These are phyloP conservation scores for Curvularia eragrostidis DNA, from an alignment of 2,329 filamentous ascomycete species.

Conservation along the genomic window DNA sequence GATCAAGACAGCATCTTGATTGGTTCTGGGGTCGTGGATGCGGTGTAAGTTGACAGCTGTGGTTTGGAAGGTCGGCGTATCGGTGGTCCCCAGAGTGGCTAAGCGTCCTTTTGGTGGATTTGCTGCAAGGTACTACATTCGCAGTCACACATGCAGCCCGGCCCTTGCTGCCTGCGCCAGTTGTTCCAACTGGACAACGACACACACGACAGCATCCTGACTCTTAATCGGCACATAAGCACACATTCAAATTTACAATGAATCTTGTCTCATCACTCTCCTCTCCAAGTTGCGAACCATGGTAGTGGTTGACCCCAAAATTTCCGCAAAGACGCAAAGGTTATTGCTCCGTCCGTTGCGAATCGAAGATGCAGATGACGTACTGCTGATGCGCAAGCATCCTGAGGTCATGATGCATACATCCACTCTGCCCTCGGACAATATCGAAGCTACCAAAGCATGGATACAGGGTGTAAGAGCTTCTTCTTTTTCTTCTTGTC, in stretches of 20 bases:
- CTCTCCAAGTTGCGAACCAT: slow-evolving; percentile 26
- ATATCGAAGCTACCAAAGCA: slow-evolving; percentile 47
- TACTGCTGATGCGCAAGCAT: slow-evolving; percentile 63
- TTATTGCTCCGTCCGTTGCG: slow-evolving; percentile 62
- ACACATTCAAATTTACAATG: slow-evolving; percentile 22
- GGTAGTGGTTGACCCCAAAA: slow-evolving; percentile 44
- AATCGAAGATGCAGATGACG: slow-evolving; percentile 58
- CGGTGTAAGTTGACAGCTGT: slow-evolving; percentile 27
- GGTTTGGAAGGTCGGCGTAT: slow-evolving; percentile 27
- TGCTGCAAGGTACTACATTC: slow-evolving; percentile 14
- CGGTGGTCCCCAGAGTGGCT: slow-evolving; percentile 26
- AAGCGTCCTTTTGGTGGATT: slow-evolving; percentile 27
- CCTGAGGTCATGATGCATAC: slow-evolving; percentile 70
- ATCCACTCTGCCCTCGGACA: slow-evolving; percentile 57
- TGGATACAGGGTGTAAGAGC: slow-evolving; percentile 48
- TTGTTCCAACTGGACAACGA: slow-evolving; percentile 23
- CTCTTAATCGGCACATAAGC: slow-evolving; percentile 7
- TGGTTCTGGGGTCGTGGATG: slow-evolving; percentile 24
- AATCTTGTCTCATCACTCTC: slow-evolving; percentile 10
- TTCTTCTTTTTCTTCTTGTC: not conserved
- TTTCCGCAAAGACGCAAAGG: slow-evolving; percentile 56
- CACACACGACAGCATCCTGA: slow-evolving; percentile 32
- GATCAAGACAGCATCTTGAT: slow-evolving; percentile 32
- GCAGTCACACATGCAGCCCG: slow-evolving; percentile 9
- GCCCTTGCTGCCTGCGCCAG: slow-evolving; percentile 4